Conservation (phyloP, 805 yeast species). For the Yarrowia hollandica region DNA sequence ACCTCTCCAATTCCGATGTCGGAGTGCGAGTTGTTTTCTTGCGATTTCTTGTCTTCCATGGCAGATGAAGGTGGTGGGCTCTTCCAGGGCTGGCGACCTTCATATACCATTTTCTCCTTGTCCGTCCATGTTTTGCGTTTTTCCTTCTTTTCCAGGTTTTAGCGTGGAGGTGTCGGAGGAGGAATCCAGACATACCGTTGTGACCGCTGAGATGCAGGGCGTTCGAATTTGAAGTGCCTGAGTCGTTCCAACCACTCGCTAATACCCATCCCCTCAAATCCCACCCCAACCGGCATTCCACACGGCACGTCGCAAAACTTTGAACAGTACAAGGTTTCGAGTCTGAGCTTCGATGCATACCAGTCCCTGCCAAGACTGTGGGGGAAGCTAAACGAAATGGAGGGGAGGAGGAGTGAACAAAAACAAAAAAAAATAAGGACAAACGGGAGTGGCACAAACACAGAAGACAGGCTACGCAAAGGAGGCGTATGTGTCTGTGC, state of each 20-base stretch:
- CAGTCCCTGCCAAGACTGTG: slow-evolving; percentile 5
- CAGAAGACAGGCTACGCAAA: too few relatives aligned
- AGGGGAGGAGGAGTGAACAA: neutral
- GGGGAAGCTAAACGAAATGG: too few relatives aligned
- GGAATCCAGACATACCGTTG: neutral
- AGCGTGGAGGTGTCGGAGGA: neutral
- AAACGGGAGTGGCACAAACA: too few relatives aligned
- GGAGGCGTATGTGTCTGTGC: too few relatives aligned
- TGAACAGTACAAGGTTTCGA: neutral
- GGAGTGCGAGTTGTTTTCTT: neutral
- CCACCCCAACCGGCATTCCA: slow-evolving; percentile 4
- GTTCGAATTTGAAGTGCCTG: too few relatives aligned
- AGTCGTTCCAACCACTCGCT: too few relatives aligned
- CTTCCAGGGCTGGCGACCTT: too few relatives aligned
- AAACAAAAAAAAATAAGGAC: neutral
- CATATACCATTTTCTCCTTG: too few relatives aligned
- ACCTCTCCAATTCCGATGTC: slow-evolving; percentile 6
- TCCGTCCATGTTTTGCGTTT: neutral
- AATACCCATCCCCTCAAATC: neutral
- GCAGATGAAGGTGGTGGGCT: neutral
- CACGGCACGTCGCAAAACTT: neutral
- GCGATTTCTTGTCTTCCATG: neutral
- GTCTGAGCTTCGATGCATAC: slow-evolving; percentile 3
- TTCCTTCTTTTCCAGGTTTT: neutral
- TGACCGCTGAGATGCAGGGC: neutral